Evolutionary conservation across 371 early-diverging fungal genomes (phyloP), one percentile per base, ranked within the genome.

Genomic region (Circinella umbellata): DNA sequence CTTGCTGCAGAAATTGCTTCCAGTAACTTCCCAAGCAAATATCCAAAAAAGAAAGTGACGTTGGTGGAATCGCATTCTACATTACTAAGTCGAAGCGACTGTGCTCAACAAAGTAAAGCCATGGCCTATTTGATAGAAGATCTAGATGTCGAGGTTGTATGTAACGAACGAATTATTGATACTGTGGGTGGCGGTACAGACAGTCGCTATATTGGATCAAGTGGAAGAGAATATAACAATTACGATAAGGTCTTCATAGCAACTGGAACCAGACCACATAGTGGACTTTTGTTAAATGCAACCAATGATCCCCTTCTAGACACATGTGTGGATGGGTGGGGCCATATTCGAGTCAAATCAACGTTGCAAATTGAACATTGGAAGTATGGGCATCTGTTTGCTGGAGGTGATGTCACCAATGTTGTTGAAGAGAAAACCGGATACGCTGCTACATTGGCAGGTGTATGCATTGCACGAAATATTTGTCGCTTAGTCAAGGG

Each of bases 321-420:
- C 18, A 68, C 69, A 17, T 78, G 79, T 48, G 20, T 81, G 3
- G 81, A 84, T 63, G 46, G 46, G 17, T 68, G 70, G 34, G 84
- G 80, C 1, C 64, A 78, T 35, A 84, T 92, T 63, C 74, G 79
- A 11, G 89, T 91, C 59, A 76, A 76, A 20, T 80, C 86, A 17
- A 91, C 91, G 3, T 68, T 90, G 66, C 92, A 92, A 72, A 61
- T 92, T 10, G 82, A 80, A 47, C 84, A 89, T 51, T 80, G 76
- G 11, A 81, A 76, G 27, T 83, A 88, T 39, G 75, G 77, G 1
- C 82, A 88, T 66, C 83, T 92, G 47, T 91, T 91, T 72, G 86
- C 90, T 4, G 88, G 89, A 0, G 92, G 92, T 4, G 92, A 92
- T 65, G 88, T 87, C 36, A 83, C 87, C 13, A 87, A 89, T 35